Evolutionary conservation across 352 stramenopile species (phyloP), one percentile per base, ranked within the genome.

Genomic region (Globisporangium echinulatum): DNA sequence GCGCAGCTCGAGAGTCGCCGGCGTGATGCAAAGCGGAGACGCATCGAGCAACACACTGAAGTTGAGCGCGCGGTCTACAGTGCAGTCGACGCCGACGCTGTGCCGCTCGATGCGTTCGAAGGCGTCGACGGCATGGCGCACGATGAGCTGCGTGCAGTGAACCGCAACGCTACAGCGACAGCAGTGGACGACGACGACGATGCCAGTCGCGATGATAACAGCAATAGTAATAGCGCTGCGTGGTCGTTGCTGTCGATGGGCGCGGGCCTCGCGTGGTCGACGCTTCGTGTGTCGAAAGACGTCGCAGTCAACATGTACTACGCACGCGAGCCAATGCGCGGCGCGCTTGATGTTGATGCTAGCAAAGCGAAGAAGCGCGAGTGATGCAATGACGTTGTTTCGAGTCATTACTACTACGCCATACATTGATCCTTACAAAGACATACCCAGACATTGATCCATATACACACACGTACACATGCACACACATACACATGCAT

Each of bases 1-100:
- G 71, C 75, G 43, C 74, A 88, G 54, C 57, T 87, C 44, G 74
- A 85, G 53, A 85, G 64, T 49, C 71, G 71, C 39, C 69, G 73
- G 33, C 66, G 76, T 15, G 63, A 82, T 39, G 69, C 65, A 11
- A 81, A 72, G 58, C 63, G 62, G 17, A 69, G 61, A 60, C 59
- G 69, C 37, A 63, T 58, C 6, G 68, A 59, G n/a, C 68, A 72
- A 5, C 74, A 85, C 49, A 62, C 58, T 1, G 79, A 88, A 60
- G 79, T 85, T n/a, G 79, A 87, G 56, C 74, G 79, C 60, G 74
- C 72, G 2, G 71, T 86, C 8, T 64, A 63, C 19, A 72, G 63
- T 36, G 71, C 76, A 1, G 54, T 81, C 3, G 65, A 64, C 37
- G 54, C 11, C 7, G 36, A 46, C 9, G 61, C 71, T 2, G 54